phyloP scores from a whole-genome alignment of 495 filamentous ascomycete species.

The Hyaloscypha hepaticicola region DNA sequence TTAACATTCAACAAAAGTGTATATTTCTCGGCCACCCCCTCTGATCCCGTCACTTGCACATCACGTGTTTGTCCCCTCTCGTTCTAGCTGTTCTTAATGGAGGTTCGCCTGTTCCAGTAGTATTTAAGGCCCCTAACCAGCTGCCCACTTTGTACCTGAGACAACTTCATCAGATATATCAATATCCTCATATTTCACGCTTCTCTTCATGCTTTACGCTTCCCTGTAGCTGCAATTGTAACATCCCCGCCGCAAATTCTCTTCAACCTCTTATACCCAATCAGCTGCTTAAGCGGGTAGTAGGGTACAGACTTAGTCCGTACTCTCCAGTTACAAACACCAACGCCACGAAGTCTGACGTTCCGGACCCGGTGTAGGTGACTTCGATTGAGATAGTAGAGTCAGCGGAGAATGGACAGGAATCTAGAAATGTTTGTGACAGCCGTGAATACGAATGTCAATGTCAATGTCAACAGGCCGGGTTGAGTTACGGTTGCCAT shows the following conservation, averaged over 20 bases:
- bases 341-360: constrained; percentile 60
- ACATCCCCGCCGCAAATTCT: constrained; percentile 41
- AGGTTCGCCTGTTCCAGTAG: too few species aligned
- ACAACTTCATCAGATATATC: too few species aligned
- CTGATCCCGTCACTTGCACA: too few species aligned
- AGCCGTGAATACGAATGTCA: not conserved
- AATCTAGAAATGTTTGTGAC: constrained; percentile 21
- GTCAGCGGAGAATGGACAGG: constrained; percentile 33
- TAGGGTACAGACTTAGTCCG: constrained; percentile 58
- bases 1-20: too few species aligned
- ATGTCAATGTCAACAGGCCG: not conserved
- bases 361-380: constrained; percentile 50
- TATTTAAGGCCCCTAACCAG: too few species aligned
- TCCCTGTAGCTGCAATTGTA: too few species aligned
- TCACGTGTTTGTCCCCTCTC: too few species aligned
- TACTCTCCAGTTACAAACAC: constrained; percentile 52
- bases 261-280: constrained; percentile 56
- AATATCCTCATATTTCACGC: too few species aligned
- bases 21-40: too few species aligned
- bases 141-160: too few species aligned
- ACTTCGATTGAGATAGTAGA: constrained; percentile 45
- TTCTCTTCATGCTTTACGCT: too few species aligned
- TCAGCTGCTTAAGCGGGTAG: constrained; percentile 57
- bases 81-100: too few species aligned
- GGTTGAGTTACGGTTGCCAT: constrained; percentile 28